A percentile compares a stretch with the other conserved stretches of the same genome.
phyloP scores from a whole-genome alignment of 257 asterid species.

The Solanum chmielewskii region DNA sequence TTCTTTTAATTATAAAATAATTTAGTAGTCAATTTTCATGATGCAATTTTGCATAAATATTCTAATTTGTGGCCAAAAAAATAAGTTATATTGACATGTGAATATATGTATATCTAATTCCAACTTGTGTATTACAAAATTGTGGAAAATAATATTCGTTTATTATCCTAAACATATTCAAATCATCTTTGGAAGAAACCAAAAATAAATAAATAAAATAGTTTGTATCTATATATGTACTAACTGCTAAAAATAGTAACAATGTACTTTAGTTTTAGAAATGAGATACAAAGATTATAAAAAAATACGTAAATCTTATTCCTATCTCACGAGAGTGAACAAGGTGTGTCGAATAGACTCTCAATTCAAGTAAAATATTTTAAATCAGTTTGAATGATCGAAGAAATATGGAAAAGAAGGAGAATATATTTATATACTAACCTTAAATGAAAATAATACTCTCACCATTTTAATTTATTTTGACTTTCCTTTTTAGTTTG shows the following conservation, averaged over 20 bases:
- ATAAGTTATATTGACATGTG: neutral
- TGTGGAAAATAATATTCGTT: neutral
- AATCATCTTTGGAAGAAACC: neutral
- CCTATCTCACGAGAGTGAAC: neutral
- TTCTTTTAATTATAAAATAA: neutral
- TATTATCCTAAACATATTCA: neutral
- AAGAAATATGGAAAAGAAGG: neutral
- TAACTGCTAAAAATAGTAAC: neutral
- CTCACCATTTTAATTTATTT: too few species aligned
- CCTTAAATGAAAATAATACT: neutral
- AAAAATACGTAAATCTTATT: neutral
- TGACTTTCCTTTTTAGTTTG: neutral
- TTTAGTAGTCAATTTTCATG: neutral
- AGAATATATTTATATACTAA: neutral
- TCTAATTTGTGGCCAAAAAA: neutral
- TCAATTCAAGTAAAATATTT: neutral
- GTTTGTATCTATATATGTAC: neutral
- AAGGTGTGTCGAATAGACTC: neutral
- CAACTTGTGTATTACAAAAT: neutral
- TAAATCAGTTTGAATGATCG: neutral
- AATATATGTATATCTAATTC: neutral
- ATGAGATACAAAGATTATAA: neutral
- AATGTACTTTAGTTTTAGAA: accelerated
- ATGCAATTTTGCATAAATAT: neutral
- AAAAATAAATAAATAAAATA: neutral